Base-by-base conservation (phyloP, 305 asterid genomes). In the Fraxinus greggii region DNA sequence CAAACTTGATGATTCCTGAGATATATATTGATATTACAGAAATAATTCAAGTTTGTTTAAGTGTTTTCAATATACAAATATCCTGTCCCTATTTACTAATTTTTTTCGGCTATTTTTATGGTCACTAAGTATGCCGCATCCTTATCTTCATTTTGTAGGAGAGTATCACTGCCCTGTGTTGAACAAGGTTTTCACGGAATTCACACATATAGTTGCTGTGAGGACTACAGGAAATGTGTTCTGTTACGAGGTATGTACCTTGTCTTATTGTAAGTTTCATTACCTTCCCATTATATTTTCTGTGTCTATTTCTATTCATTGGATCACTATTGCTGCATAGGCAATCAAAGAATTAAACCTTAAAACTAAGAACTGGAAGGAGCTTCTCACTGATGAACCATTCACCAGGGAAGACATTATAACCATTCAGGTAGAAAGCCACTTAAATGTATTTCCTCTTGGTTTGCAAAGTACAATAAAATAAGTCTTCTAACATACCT, bases 351-450 rank as follows among this genome's bases (percentile, higher is more conserved):
- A 97, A 85, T 86, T 97, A 84, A 97, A 97, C 88, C 84, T 97
- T 79, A 96, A 96, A 88, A 91, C 98, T 7, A 96, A 94, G 92
- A 96, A 91, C 87, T 93, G 98, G 99, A 97, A 93, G 83, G 99
- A 97, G 92, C 99, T 97, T 84, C 96, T 97, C 78, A 93, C 99
- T 1, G 98, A 97, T 76, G 99, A 94, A 85, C 94, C 98, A 78
- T 97, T 97, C 88, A 83, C 93, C 59, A 92, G 80, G 86, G 92
- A 89, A 83, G 98, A 94, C 89, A 83, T 97, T 70, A 89, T 97
- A 84, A 93, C 97, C 56, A 97, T 97, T 89, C 99, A 97, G 90
- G 99, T 94, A 83, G 80, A 76, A 54, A 61, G 75, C 80, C 40
- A 42, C 70, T 75, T 65, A 51, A 26, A 24, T 40, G 48, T 69